Evolutionary conservation across 1,284 basidiomycete genomes (phyloP).

Genomic region (Vanrija sp.): DNA sequence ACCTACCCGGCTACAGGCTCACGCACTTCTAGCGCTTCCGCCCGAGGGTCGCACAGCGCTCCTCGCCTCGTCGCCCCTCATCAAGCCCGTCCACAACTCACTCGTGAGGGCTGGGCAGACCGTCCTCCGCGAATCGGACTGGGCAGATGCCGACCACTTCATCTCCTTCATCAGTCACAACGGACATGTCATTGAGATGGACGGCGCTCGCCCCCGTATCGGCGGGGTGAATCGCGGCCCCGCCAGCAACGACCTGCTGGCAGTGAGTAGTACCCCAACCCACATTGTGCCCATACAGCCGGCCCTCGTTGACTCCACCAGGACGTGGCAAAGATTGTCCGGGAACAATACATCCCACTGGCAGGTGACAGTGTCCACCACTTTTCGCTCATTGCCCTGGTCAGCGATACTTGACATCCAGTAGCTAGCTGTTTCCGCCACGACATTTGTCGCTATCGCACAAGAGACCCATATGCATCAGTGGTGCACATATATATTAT

Average conservation of each 20-base stretch:
- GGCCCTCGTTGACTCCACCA: not conserved
- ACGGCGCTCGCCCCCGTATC: conserved; percentile 18
- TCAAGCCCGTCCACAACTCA: conserved; percentile 19
- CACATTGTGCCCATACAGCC: too few species aligned
- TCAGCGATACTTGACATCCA: not conserved
- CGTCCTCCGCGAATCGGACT: conserved; percentile 14
- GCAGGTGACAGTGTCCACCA: conserved; percentile 15
- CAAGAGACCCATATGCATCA: too few species aligned
- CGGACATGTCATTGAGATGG: conserved; percentile 20
- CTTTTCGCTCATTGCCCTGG: conserved; percentile 23
- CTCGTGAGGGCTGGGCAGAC: conserved; percentile 18
- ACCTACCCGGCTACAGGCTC: too few species aligned
- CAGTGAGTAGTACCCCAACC: conserved; percentile 4
- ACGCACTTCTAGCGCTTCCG: not conserved
- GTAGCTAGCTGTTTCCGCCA: too few species aligned
- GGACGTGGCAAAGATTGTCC: conserved; percentile 21
- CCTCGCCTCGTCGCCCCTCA: conserved; percentile 11
- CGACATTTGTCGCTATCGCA: too few species aligned
- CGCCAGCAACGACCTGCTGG: conserved; percentile 6
- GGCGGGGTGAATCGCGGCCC: conserved; percentile 20
- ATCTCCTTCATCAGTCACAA: conserved; percentile 15
- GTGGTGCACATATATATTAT: too few species aligned
- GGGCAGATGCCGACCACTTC: conserved; percentile 26
- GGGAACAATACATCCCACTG: conserved; percentile 20
- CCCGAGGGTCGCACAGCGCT: conserved; percentile 9